Conservation (phyloP, 192 early-diverging fungal genomes). For the Coemansia sp. region DNA sequence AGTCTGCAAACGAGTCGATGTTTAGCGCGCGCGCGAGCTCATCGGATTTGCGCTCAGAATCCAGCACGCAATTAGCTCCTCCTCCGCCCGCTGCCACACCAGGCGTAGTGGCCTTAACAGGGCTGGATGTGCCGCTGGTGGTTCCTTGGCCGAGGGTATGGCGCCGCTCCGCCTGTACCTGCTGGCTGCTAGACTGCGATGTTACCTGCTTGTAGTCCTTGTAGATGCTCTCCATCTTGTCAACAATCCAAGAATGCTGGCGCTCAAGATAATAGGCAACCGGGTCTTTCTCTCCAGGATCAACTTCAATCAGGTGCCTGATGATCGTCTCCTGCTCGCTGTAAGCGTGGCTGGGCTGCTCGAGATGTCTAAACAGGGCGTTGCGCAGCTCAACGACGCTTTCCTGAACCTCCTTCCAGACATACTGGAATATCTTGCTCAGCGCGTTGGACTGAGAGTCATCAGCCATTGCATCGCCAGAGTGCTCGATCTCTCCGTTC, state of each 20-base stretch:
- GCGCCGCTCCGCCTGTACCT: constrained; percentile 25
- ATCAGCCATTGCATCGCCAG: constrained; percentile 8
- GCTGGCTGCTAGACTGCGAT: constrained; percentile 17
- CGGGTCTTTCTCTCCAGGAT: constrained; percentile 78
- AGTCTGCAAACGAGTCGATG: constrained; percentile 46
- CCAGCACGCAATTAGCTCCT: constrained; percentile 17
- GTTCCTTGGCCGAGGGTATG: constrained; percentile 14
- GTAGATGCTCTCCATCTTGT: constrained; percentile 71
- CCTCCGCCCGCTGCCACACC: neutral
- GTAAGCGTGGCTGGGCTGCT: constrained; percentile 72
- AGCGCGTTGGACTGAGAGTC: constrained; percentile 41
- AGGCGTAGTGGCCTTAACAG: neutral
- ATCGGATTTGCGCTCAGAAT: constrained; percentile 34
- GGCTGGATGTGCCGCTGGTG: constrained; percentile 6
- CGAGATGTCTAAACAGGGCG: constrained; percentile 75
- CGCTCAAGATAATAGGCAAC: constrained; percentile 85
- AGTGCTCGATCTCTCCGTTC: constrained; percentile 22
- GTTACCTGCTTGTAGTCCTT: constrained; percentile 57
- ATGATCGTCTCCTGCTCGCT: constrained; percentile 91
- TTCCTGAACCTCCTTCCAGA: constrained; percentile 89
- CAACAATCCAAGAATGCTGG: constrained; percentile 85
- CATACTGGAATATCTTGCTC: constrained; percentile 86
- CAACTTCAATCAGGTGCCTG: constrained; percentile 60
- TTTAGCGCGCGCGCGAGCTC: constrained; percentile 43
- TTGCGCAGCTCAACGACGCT: constrained; percentile 72